A percentile compares a stretch with the other conserved stretches of the same genome.
Conservation (phyloP, 2,329 filamentous ascomycete species). For the Triangularia setosa region DNA sequence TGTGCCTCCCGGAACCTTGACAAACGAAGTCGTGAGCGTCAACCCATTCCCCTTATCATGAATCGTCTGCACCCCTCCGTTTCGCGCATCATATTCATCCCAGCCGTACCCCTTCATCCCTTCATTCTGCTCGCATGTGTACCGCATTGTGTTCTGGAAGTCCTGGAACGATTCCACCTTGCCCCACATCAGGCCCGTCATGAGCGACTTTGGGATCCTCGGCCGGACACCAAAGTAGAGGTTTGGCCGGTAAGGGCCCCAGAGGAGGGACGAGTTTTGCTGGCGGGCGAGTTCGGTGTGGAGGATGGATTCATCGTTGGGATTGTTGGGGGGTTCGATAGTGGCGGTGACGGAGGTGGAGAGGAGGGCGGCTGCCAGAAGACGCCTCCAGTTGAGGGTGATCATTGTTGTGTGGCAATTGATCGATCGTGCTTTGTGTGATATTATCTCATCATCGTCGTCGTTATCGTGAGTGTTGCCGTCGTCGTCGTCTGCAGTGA, state of each 20-base stretch:
- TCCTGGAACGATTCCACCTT: conserved; percentile 74
- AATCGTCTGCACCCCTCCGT: conserved; percentile 83
- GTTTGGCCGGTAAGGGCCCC: conserved; percentile 93
- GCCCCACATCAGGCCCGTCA: conserved; percentile 83
- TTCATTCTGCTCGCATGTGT: conserved; percentile 94
- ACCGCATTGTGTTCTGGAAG: conserved; percentile 75
- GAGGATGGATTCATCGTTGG: conserved; percentile 37
- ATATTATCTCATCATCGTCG: not conserved
- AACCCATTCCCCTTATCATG: conserved; percentile 85
- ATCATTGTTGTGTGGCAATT: not conserved
- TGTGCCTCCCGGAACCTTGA: conserved; percentile 82
- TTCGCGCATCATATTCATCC: conserved; percentile 92
- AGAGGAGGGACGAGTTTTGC: conserved; percentile 82
- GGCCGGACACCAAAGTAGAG: conserved; percentile 90
- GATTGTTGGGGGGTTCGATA: conserved; percentile 7
- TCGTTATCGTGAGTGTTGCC: not conserved
- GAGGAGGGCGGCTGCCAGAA: not conserved
- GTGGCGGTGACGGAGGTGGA: not conserved
- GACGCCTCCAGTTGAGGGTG: not conserved
- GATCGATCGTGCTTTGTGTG: not conserved
- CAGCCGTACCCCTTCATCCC: conserved; percentile 94
- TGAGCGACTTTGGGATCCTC: conserved; percentile 73
- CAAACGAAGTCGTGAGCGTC: conserved; percentile 88
- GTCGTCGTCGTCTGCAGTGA: not conserved
- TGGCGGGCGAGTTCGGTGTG: conserved; percentile 47